Evolutionary conservation across 106 monocot species (phyloP).

Genomic region (Hemerocallis citrina): DNA sequence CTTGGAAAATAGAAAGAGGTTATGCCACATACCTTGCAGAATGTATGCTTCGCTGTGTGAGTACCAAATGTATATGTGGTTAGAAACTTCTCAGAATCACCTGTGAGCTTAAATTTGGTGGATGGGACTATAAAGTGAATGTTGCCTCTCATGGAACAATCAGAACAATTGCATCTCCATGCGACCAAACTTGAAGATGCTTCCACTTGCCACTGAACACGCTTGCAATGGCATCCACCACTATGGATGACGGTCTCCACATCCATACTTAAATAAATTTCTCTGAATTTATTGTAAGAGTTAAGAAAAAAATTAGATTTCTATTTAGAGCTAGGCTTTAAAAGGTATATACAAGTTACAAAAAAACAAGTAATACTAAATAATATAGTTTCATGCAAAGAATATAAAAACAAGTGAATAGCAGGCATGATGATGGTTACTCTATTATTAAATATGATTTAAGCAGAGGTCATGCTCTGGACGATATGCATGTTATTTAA

Average conservation of each 20-base stretch:
- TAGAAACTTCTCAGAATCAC: constrained; percentile 47
- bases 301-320: too few species aligned
- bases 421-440: too few species aligned
- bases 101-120: constrained; percentile 56
- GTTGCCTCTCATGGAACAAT: constrained; percentile 90
- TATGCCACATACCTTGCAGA: constrained; percentile 90
- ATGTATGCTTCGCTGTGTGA: constrained; percentile 75
- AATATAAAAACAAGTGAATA: too few species aligned
- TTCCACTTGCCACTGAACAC: constrained; percentile 72
- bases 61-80: constrained; percentile 89
- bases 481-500: too few species aligned
- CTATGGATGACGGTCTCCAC: constrained; percentile 31
- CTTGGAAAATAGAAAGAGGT: constrained; percentile 89
- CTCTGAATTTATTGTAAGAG: too few species aligned
- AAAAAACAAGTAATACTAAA: too few species aligned
- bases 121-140: constrained; percentile 73
- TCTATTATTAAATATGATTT: too few species aligned
- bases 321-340: too few species aligned
- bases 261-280: constrained; percentile 31
- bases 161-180: constrained; percentile 82
- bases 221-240: constrained; percentile 83
- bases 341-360: too few species aligned
- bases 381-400: too few species aligned
- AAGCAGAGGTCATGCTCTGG: too few species aligned
- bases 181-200: constrained; percentile 63